Base-by-base conservation (phyloP, 2,329 filamentous ascomycete genomes). In the Cladosporium sp. region DNA sequence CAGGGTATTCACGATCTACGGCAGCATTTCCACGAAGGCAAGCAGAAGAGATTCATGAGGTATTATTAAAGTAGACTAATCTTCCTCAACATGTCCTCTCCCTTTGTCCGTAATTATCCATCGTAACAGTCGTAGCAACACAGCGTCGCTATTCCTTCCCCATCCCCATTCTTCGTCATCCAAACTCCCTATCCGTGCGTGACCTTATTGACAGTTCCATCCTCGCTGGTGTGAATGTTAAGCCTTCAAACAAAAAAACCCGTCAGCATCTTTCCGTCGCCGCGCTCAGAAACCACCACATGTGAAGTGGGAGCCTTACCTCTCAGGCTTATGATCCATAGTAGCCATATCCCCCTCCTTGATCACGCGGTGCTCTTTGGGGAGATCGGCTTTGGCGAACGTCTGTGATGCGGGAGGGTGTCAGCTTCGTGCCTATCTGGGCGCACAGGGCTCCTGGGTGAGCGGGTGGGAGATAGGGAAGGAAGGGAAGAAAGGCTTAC, bases 381-480 rank as follows among this genome's bases (percentile, higher is more conserved):
- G 75, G 11, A 78, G 67, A 48, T 77, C 73, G 37, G 66, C 65
- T 60, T 74, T 75, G 13, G 75, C 75, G 54, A 78, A 78, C 0
- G 73, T 77, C 74, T 77, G 45, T 0, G n/a, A n/a, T n/a, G 45
- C 1, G 11, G 11, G 15, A 12, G 7, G n/a, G 18, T 15, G 27
- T 40, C n/a, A 43, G 41, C 17, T 29, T n/a, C n/a, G n/a, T n/a
- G n/a, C n/a, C n/a, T n/a, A n/a, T n/a, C 37, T n/a, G n/a, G n/a
- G n/a, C n/a, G n/a, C n/a, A n/a, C n/a, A n/a, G n/a, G n/a, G n/a
- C n/a, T n/a, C n/a, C n/a, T n/a, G n/a, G n/a, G n/a, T n/a, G n/a
- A n/a, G n/a, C n/a, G n/a, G n/a, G n/a, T n/a, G n/a, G n/a, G n/a
- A n/a, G n/a, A n/a, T n/a, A n/a, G n/a, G n/a, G n/a, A n/a, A 3